These are phyloP conservation scores for Arctostaphylos glauca DNA, from an alignment of 148 eudicot genomes.

Conservation along the genomic window DNA sequence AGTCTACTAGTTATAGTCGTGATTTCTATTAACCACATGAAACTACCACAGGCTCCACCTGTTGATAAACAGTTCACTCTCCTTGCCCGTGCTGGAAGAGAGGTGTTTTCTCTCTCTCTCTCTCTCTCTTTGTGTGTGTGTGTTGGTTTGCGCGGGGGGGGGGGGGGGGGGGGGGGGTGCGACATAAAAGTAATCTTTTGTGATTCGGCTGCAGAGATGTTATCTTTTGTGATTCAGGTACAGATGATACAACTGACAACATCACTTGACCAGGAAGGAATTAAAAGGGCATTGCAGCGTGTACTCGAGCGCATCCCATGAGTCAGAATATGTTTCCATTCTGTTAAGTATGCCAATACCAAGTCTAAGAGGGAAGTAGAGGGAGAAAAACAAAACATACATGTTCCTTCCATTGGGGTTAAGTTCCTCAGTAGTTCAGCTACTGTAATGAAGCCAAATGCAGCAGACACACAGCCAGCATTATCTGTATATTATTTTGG, in stretches of 20 bases:
- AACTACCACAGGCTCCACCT: constrained; percentile 66
- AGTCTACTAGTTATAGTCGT: background rate
- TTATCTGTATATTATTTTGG: background rate
- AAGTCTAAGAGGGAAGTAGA: background rate
- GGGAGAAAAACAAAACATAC: background rate
- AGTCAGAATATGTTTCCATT: constrained; percentile 10
- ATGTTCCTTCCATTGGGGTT: background rate
- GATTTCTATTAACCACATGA: background rate
- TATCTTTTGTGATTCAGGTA: constrained; percentile 44
- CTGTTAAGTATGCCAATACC: background rate
- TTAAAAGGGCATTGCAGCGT: constrained; percentile 75
- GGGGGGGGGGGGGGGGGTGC: too few species aligned
- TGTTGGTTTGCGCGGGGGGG: too few species aligned
- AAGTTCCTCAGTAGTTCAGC: background rate
- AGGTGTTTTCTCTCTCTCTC: constrained; percentile 37
- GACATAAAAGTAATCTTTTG: too few species aligned
- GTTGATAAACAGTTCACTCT: constrained; percentile 57
- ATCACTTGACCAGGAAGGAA: constrained; percentile 86
- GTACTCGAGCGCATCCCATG: constrained; percentile 85
- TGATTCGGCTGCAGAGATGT: background rate
- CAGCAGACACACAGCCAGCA: background rate
- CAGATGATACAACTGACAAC: constrained; percentile 91
- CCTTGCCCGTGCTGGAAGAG: constrained; percentile 98
- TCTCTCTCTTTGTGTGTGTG: background rate
- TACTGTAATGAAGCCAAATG: background rate